Evolutionary conservation across 2,329 filamentous ascomycete species (phyloP), one percentile per base, ranked within the genome.

Genomic region (Zymoseptoria brevis): DNA sequence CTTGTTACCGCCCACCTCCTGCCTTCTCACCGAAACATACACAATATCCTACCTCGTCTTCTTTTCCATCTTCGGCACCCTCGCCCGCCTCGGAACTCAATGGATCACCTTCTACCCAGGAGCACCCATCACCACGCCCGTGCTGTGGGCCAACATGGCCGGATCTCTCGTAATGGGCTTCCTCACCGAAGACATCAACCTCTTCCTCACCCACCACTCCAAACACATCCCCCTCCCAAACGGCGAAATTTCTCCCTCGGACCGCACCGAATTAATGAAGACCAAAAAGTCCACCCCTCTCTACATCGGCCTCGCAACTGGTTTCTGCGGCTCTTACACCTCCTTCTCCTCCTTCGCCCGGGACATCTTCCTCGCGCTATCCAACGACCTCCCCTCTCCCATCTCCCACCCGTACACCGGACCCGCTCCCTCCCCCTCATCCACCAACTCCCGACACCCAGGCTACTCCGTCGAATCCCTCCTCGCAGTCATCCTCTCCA

Each of bases 321-420:
- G 88, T 9, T 94, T 94, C 73, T 96, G 90, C 68, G 90, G 93
- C 62, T 92, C 88, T 65, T 89, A 94, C 69, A 96, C 92, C 0
- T 92, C 88, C 8, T 96, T 96, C 74, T 96, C 91, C 0, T 85
- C 87, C 19, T 95, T 96, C 71, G 86, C 92, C 53, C 82, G 89
- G 6, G 92, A 96, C 67, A 75, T 81, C 13, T 96, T 95, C 71
- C 80, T 96, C 21, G 87, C 89, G 0, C 75, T 95, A 19, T 86
- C 89, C 3, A 94, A 96, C 70, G 81, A 87, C 63, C 75, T 95
- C 9, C 78, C 82, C 0, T 76, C 79, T 1, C 81, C 83, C 0
- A 74, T 78, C 66, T 68, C 73, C 56, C 71, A 79, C 64, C 61
- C 74, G 1, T 60, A 67, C 13, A 57, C 72, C 1, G 57, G 65